Conservation (phyloP, 2,329 filamentous ascomycete species). For the Fusarium sp. region DNA sequence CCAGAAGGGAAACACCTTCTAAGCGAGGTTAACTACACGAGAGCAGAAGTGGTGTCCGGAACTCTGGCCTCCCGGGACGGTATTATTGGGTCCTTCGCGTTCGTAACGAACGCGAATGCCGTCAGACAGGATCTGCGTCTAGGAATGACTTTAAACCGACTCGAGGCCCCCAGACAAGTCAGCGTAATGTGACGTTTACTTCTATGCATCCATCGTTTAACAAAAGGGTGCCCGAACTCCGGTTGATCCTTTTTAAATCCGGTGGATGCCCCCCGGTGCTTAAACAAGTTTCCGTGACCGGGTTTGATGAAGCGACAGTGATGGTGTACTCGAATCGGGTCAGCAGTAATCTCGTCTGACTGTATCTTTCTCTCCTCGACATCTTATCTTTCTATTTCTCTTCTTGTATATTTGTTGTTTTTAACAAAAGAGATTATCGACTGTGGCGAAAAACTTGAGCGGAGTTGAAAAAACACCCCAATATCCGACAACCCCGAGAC, state of each 20-base stretch:
- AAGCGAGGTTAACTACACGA: constrained; percentile 13
- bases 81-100: neutral
- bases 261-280: neutral
- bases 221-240: constrained; percentile 1
- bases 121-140: neutral
- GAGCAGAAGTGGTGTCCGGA: neutral
- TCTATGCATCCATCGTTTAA: neutral
- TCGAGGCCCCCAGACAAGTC: neutral
- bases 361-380: neutral
- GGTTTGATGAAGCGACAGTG: neutral
- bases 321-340: neutral
- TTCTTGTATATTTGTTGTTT: neutral
- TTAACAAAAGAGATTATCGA: neutral
- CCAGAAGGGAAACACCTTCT: constrained; percentile 7
- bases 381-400: neutral
- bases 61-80: neutral
- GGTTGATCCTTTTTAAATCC: neutral
- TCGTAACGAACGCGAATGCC: neutral
- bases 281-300: neutral
- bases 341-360: neutral
- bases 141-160: neutral
- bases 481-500: neutral
- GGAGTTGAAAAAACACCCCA: neutral
- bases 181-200: neutral
- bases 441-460: neutral